Evolutionary conservation across 768 basidiomycete genomes (phyloP), one percentile per base, ranked within the genome.

Genomic region (Termitomyces sp.): DNA sequence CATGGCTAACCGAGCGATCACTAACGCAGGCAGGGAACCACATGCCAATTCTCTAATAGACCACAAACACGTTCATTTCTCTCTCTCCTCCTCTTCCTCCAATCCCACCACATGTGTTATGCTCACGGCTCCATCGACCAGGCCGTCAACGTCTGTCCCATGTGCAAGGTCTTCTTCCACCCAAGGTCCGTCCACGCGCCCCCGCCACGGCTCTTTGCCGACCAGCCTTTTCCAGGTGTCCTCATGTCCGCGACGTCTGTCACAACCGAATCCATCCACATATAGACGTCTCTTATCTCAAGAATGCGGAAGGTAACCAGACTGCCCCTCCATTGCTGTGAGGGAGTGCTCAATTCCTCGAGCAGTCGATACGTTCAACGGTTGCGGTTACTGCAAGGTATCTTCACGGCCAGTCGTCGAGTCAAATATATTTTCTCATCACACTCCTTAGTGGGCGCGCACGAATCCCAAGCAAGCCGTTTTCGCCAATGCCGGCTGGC

Each of bases 311-410:
- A 82, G 89, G 91, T 91, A 69, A 63, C 76, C 76, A 64, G 59
- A 67, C 51, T 62, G 60, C 57, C 61, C 55, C 53, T 64, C 67
- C 55, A 45, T 49, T 59, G 36, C 17, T 68, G 36, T 55, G 32
- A 51, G 31, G 36, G 36, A 48, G 57, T 62, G 61, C 65, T 68
- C 60, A 66, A 60, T 60, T 52, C 43, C 43, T 64, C 56, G 48
- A 60, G 55, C 51, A 91, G 89, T 93, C 66, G 85, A 88, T 69
- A 84, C 85, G 40, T 92, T 92, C 79, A 91, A 89, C 67, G 90
- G 91, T 53, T 94, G 92, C 72, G 92, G 92, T 29, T 94, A 85
- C 74, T 94, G 92, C 88, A 94, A 93, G 86, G 92, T 92, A 62
- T 47, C 73, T 71, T 49, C 61, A 38, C 12, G 4, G 10, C 36